Evolutionary conservation across 2,329 filamentous ascomycete genomes (phyloP), one percentile per base, ranked within the genome.

Genomic region (Ophiostoma sp.): DNA sequence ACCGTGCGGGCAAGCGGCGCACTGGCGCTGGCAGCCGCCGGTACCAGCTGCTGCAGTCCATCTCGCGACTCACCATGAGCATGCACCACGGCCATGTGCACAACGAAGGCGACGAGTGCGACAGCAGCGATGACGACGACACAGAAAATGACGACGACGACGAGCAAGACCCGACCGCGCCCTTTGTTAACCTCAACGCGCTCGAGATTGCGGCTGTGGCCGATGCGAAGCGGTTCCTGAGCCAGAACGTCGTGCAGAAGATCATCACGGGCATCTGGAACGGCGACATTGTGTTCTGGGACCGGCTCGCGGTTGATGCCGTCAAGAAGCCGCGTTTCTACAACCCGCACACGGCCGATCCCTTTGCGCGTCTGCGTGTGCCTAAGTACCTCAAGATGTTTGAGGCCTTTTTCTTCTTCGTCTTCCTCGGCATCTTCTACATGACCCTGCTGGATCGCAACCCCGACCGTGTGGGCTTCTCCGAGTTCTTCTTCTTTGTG

Each of bases 251-350:
- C 2, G 90, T 96, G 13, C 93, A 96, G 77, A 91, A 90, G 75
- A 90, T 96, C 74, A 87, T 96, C 72, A 90, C 90, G 65, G 90
- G 90, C 67, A 91, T 96, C 69, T 96, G 93, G 92, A 88, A 89
- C 73, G 93, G 93, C 65, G 89, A 94, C 74, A 93, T 96, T 72
- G 86, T 94, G 52, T 95, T 96, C 78, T 96, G 92, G 93, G 90
- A 93, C 72, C 87, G 84, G 6, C 81, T 96, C n/a, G 89, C 87
- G 10, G 85, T 92, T 10, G 82, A 90, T 75, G 88, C 91, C 0
- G 86, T 84, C 71, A 96, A 96, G 79, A 87, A 88, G 75, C 89
- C 92, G 1, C 88, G 90, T 31, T 87, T 91, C 73, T 96, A 95
- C 79, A 91, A 91, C 76, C 81, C 81, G 33, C 82, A 81, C 73